Percentiles rank a stretch among this genome's conserved stretches.
These are phyloP conservation scores for Naganishia friedmannii DNA, from an alignment of 768 basidiomycete genomes.

Conservation along the genomic window DNA sequence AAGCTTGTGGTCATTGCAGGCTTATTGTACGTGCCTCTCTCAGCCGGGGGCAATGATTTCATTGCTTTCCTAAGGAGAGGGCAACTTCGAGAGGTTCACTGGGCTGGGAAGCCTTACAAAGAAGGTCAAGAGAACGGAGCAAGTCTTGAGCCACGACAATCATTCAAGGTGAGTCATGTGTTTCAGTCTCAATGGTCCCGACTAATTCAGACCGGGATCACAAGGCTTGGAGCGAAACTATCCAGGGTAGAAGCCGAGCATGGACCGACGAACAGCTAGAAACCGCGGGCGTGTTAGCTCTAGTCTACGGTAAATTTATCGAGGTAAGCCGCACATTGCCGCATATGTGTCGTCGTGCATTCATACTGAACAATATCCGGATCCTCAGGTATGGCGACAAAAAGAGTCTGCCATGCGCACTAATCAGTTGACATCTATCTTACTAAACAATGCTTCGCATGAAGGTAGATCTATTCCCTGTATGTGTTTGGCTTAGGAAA, in stretches of 20 bases:
- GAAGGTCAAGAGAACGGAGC: conserved; percentile 52
- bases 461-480: conserved; percentile 58
- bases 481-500: background rate
- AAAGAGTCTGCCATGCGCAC: conserved; percentile 71
- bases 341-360: background rate
- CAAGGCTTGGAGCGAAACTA: conserved; percentile 67
- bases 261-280: conserved; percentile 84
- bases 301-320: conserved; percentile 59
- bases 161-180: conserved; percentile 58
- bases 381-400: conserved; percentile 65
- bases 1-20: conserved; percentile 66
- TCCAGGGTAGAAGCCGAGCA: conserved; percentile 64
- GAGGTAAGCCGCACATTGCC: background rate
- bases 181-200: no score
- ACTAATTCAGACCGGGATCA: background rate
- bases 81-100: conserved; percentile 65
- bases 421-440: conserved; percentile 68
- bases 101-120: conserved; percentile 73
- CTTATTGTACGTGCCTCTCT: conserved; percentile 71
- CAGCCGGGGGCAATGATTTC: conserved; percentile 70
- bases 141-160: conserved; percentile 68
- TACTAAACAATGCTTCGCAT: conserved; percentile 77
- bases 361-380: conserved; percentile 66
- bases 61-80: conserved; percentile 77
- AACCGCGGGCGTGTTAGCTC: conserved; percentile 71